Base-by-base conservation (phyloP, 129 eudicot genomes). In the Helianthus tuberosus region DNA sequence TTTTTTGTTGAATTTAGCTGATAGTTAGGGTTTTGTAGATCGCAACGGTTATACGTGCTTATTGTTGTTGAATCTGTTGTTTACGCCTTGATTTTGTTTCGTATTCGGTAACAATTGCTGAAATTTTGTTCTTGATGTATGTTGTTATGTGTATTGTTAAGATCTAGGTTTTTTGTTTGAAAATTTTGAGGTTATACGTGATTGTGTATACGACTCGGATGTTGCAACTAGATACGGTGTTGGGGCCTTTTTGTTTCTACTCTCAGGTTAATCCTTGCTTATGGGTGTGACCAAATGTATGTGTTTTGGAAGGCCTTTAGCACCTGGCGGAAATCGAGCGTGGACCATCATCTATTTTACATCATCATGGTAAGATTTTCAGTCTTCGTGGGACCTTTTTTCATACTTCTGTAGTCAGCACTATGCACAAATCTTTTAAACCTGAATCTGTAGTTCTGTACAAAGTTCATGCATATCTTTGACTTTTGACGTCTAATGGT, bases 211-310 rank as follows among this genome's bases (percentile, higher is more conserved):
- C 78, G 72, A 80, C 46, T 92, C 98, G 20, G 98, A 92, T 80
- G 94, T 85, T 69, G 98, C 98, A 13, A 92, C 98, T 25, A 96
- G 98, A 66, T 92, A 89, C 46, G 94, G 91, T 16, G 90, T 87
- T 13, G 98, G 98, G 10, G 88, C 86, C 44, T 92, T 92, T 81
- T 77, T 92, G 77, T 92, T 92, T 81, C 93, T 92, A 16, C 90
- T 92, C 43, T 85, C 98, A 63, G 88, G 98, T 68, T 88, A 92
- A 80, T 89, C 98, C 17, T 79, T 92, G 72, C 94, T 92, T 46
- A 89, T 92, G 96, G 94, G 85, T 43, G 90, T 92, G 73, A 92
- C 98, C 41, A 92, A 81, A 71, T 92, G 94, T 87, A 92, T 92
- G 96, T 92, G 98, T 73, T 89, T 92, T 57, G 98, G 98, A 69